phyloP scores from a whole-genome alignment of 139 green algal species.

The Edaphochlamys debaryana region DNA sequence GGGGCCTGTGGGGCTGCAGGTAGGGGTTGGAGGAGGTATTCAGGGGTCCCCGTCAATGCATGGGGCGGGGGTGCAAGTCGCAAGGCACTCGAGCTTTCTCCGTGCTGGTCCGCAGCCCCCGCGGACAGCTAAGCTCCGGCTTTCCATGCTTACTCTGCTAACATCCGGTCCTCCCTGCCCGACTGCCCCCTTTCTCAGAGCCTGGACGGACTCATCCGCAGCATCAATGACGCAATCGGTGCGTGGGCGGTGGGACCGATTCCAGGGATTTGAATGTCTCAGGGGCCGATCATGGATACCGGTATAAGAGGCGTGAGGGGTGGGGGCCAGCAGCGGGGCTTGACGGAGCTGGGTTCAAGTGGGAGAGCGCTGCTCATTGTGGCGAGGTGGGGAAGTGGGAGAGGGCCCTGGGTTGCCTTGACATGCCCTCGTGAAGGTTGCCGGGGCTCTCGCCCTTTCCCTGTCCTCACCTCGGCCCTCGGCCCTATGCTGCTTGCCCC shows the following conservation, averaged over 20 bases:
- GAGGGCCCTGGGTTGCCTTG: neutral
- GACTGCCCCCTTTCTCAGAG: neutral
- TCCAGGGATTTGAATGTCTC: neutral
- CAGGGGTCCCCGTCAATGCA: no score
- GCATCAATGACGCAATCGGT: slow-evolving; percentile 26
- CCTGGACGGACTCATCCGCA: slow-evolving; percentile 8
- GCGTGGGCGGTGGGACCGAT: neutral
- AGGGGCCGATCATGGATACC: neutral
- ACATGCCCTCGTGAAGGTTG: neutral
- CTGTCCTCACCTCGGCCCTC: no score
- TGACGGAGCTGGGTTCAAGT: no score
- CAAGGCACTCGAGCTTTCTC: neutral
- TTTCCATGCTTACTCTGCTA: neutral
- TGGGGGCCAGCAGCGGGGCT: neutral
- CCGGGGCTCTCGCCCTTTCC: neutral
- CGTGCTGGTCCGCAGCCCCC: no score
- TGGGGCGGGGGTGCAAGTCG: no score
- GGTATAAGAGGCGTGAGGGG: neutral
- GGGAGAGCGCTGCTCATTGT: neutral
- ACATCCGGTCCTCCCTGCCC: neutral
- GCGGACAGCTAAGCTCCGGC: no score
- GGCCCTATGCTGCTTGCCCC: neutral
- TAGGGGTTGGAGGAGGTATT: no score
- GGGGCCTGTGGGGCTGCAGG: no score
- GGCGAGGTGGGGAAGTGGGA: no score